Percentiles rank a stretch among this genome's conserved stretches.
Conservation (phyloP, 23 red algal species). For the Chondrus crispus region DNA sequence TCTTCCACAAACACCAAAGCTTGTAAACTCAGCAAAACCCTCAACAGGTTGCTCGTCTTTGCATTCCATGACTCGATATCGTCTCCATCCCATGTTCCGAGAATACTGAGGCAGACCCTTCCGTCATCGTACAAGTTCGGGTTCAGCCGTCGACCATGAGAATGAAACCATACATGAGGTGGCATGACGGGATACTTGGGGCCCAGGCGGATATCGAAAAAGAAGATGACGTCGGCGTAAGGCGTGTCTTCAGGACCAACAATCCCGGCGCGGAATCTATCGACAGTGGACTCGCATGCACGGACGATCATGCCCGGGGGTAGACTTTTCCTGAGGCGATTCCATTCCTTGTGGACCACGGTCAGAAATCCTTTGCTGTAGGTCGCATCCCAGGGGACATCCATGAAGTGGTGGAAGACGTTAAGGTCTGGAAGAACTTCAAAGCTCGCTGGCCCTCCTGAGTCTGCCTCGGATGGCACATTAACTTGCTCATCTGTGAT, state of each 20-base stretch:
- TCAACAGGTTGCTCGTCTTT: constrained; percentile 62
- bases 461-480: neutral
- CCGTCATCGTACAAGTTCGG: constrained; percentile 85
- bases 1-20: constrained; percentile 71
- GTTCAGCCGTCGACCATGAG: constrained; percentile 67
- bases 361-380: constrained; percentile 6
- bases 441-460: constrained; percentile 24
- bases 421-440: constrained; percentile 12
- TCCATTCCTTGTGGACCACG: constrained; percentile 65
- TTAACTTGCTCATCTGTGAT: neutral
- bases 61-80: constrained; percentile 71
- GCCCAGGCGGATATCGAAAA: constrained; percentile 73
- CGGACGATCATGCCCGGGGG: constrained; percentile 53
- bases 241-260: constrained; percentile 72
- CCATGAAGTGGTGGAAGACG: constrained; percentile 7
- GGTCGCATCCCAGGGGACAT: neutral
- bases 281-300: constrained; percentile 40
- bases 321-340: constrained; percentile 34
- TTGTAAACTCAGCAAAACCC: constrained; percentile 69
- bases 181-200: constrained; percentile 57
- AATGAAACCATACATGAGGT: constrained; percentile 59
- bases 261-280: constrained; percentile 55
- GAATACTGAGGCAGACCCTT: constrained; percentile 74
- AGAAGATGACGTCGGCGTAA: constrained; percentile 72
- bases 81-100: constrained; percentile 85